Percentiles rank a stretch among this genome's conserved stretches.
phyloP scores from a whole-genome alignment of 1,284 basidiomycete genomes.

The Takashimella koratensis region DNA sequence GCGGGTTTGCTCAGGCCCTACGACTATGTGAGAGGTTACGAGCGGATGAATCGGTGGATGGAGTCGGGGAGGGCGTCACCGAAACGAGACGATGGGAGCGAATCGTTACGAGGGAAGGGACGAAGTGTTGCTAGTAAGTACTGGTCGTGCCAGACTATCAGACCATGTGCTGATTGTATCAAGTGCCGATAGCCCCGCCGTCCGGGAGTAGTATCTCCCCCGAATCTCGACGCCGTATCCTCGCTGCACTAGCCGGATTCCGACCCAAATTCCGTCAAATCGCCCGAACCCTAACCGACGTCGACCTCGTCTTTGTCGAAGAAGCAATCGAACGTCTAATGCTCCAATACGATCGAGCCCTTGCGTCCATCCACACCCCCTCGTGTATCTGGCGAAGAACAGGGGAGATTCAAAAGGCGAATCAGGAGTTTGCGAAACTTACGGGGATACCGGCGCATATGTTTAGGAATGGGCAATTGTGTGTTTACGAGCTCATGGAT shows the following conservation, averaged over 20 bases:
- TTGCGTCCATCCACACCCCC: slow-evolving; percentile 92
- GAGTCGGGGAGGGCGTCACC: slow-evolving; percentile 56
- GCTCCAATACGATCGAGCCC: slow-evolving; percentile 92
- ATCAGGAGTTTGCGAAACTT: slow-evolving; percentile 62
- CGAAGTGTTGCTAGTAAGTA: background rate
- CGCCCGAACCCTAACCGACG: slow-evolving; percentile 81
- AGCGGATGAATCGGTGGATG: slow-evolving; percentile 88
- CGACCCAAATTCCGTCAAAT: slow-evolving; percentile 90
- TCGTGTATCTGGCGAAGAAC: slow-evolving; percentile 95
- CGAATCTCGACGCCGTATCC: slow-evolving; percentile 81
- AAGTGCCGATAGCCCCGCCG: slow-evolving; percentile 12
- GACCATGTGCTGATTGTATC: too few relatives aligned
- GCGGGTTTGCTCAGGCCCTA: slow-evolving; percentile 92
- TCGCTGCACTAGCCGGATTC: slow-evolving; percentile 66
- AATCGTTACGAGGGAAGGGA: background rate
- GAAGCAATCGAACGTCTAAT: slow-evolving; percentile 94
- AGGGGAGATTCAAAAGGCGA: slow-evolving; percentile 97
- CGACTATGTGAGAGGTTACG: slow-evolving; percentile 93
- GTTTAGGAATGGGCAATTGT: slow-evolving; percentile 65
- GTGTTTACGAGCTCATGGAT: slow-evolving; percentile 96
- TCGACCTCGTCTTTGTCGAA: slow-evolving; percentile 97
- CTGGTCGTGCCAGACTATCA: too few relatives aligned
- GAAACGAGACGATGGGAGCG: slow-evolving; percentile 13
- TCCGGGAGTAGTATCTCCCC: slow-evolving; percentile 58
- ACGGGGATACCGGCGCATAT: slow-evolving; percentile 36